phyloP scores from a whole-genome alignment of 1,139 yeast genomes.

The Keqinozyma sinolaborantium region DNA sequence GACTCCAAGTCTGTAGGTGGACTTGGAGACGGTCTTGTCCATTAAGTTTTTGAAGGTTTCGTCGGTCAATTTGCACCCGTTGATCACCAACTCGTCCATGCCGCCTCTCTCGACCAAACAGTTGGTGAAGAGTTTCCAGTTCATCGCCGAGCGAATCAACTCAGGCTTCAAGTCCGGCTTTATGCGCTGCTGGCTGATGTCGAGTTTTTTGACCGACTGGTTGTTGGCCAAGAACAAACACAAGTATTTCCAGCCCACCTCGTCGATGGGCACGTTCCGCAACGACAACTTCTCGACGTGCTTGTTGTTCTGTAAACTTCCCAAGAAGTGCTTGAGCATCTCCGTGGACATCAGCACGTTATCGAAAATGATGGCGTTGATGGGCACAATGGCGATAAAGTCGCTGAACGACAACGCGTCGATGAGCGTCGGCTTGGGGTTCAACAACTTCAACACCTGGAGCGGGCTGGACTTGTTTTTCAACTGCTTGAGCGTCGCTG shows the following conservation, averaged over 20 bases:
- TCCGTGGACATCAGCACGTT: slow-evolving; percentile 77
- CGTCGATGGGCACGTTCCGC: slow-evolving; percentile 73
- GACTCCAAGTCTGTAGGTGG: slow-evolving; percentile 71
- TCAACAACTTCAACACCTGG: slow-evolving; percentile 71
- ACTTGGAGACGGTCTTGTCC: slow-evolving; percentile 45
- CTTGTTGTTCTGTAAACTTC: slow-evolving; percentile 57
- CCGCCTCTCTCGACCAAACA: slow-evolving; percentile 64
- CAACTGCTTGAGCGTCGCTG: slow-evolving; percentile 83
- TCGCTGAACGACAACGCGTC: slow-evolving; percentile 88
- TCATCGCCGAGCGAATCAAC: slow-evolving; percentile 59
- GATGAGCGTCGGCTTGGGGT: slow-evolving; percentile 87
- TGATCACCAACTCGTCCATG: slow-evolving; percentile 76
- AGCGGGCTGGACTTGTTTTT: slow-evolving; percentile 74
- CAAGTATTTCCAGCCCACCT: slow-evolving; percentile 66
- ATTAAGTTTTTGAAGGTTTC: slow-evolving; percentile 50
- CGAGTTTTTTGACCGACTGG: slow-evolving; percentile 59
- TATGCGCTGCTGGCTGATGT: slow-evolving; percentile 73
- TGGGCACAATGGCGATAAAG: slow-evolving; percentile 80
- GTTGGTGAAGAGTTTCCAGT: slow-evolving; percentile 70
- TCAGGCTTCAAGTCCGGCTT: slow-evolving; percentile 45
- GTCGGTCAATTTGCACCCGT: slow-evolving; percentile 68
- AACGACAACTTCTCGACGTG: slow-evolving; percentile 69
- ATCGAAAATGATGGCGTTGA: slow-evolving; percentile 75
- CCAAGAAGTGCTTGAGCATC: slow-evolving; percentile 69
- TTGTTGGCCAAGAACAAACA: slow-evolving; percentile 69